Evolutionary conservation across 139 green algal genomes (phyloP), one percentile per base, ranked within the genome.

Genomic region (Chlamydomonas sp.): DNA sequence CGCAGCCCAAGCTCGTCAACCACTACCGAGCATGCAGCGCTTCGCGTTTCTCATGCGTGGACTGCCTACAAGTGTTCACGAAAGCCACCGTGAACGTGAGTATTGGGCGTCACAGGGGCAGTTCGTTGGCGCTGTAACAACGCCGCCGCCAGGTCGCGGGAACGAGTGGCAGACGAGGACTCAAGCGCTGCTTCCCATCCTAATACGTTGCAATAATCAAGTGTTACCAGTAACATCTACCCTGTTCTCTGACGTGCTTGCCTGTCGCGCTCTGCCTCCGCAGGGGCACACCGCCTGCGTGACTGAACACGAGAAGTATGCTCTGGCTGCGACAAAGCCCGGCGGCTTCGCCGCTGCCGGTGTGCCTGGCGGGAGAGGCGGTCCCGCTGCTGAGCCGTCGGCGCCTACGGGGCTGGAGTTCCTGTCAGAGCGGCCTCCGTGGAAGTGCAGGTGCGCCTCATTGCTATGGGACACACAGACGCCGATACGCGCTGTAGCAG

Each of bases 291-390:
- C 84, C 15, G 87, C 63, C 0, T 99, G 97, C 83, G 97, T 99
- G 1, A 98, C 95, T 0, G 97, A 99, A 89, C 94, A 98, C 64
- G 93, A 99, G n/a, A 99, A 99, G 92, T 99, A 99, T 80, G 95
- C 96, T 0, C 83, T 96, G 63, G 95, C 94, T 3, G 97, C 95
- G 4, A 99, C 97, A 63, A 99, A 99, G 89, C 95, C 96, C 4
- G 97, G 97, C 3, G 96, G 97, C 78, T 97, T 93, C 85, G 96
- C 96, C 61, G 91, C 91, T 1, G 85, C 92, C 9, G 96, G 95
- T 49, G 8, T 8, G 63, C 63, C 10, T 8, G 63, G 8, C 10
- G 63, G 8, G 63, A 8, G 63, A 8, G 63, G 63, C 63, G 79
- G 59, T 59, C 16, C 78, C 57, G 86, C 31, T n/a, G 62, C 63